Base-by-base conservation (phyloP, 768 basidiomycete species). In the Phanerochaete sordida region DNA sequence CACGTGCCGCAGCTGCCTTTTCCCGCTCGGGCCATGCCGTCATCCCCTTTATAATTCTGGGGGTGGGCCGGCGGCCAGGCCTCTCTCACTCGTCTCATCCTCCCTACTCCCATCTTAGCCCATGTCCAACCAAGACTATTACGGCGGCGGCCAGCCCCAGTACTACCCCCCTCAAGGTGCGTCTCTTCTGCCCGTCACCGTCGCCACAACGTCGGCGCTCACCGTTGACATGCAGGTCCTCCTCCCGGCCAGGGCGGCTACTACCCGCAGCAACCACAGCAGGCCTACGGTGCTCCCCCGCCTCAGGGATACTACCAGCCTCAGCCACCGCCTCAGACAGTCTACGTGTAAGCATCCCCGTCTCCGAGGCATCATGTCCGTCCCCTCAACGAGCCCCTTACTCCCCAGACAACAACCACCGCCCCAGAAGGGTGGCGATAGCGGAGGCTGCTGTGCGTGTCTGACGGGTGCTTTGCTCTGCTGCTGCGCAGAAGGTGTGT, bases 101-200 rank as follows among this genome's bases (percentile, higher is more conserved):
- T 54, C 59, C 23, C 43, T 56, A 61, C 35, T 64, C 53, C 61
- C 62, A 63, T 59, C 49, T 16, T 35, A 59, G 31, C 56, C 45
- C 64, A 66, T 68, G 90, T 86, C 88, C 62, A 87, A 84, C 69
- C 84, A 86, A 74, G 89, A 91, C 66, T 92, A 88, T 67, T 91
- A 90, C 73, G 70, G 71, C 64, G 75, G 75, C 53, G 75, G 77
- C 21, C 83, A 81, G 65, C 76, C 78, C 44, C 81, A 82, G 44
- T 84, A 85, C 67, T 84, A 82, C 59, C 82, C 81, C 15, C 82
- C 82, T 11, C 74, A 67, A 69, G 84, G 84, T 82, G 16, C 15
- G 78, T 72, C 16, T 21, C n/a, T 16, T 16, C 13, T 30, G 21
- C 23, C 9, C 52, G 12, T 35, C n/a, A n/a, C 5, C 35, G 6